phyloP scores from a whole-genome alignment of 2,329 filamentous ascomycete species.

The Penicillium glabrum region DNA sequence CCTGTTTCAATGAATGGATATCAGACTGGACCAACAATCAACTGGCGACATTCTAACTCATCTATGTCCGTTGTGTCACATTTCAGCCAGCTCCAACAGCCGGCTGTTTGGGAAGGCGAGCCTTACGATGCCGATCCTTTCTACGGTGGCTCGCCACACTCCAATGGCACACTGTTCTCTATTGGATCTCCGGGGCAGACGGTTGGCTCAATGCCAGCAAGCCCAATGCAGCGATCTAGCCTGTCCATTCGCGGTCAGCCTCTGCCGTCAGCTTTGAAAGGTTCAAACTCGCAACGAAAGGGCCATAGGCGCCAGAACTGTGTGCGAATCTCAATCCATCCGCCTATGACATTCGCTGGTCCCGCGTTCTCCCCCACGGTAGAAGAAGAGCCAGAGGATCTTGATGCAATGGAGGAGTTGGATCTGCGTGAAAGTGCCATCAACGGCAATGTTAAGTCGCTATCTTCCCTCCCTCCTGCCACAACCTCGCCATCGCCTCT shows the following conservation, averaged over 20 bases:
- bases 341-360: slow-evolving; percentile 35
- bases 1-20: slow-evolving; percentile 6
- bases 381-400: slow-evolving; percentile 37
- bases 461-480: background rate
- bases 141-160: slow-evolving; percentile 18
- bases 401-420: slow-evolving; percentile 32
- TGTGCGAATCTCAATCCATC: slow-evolving; percentile 42
- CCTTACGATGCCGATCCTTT: slow-evolving; percentile 29
- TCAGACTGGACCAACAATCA: background rate
- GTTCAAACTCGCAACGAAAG: slow-evolving; percentile 33
- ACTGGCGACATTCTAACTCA: slow-evolving; percentile 13
- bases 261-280: slow-evolving; percentile 34
- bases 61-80: slow-evolving; percentile 21
- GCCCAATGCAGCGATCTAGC: slow-evolving; percentile 22
- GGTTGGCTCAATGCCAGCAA: slow-evolving; percentile 17
- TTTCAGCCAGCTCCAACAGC: slow-evolving; percentile 26
- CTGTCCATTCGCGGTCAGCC: slow-evolving; percentile 19
- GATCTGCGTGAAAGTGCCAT: slow-evolving; percentile 25
- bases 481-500: slow-evolving; percentile 13
- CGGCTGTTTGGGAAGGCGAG: slow-evolving; percentile 20
- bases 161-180: slow-evolving; percentile 18
- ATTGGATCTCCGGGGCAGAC: slow-evolving; percentile 20
- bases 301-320: slow-evolving; percentile 46
- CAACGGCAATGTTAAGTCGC: slow-evolving; percentile 15
- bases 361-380: slow-evolving; percentile 34